Base-by-base conservation (phyloP, 1,139 yeast genomes). In the Torulaspora globosa region DNA sequence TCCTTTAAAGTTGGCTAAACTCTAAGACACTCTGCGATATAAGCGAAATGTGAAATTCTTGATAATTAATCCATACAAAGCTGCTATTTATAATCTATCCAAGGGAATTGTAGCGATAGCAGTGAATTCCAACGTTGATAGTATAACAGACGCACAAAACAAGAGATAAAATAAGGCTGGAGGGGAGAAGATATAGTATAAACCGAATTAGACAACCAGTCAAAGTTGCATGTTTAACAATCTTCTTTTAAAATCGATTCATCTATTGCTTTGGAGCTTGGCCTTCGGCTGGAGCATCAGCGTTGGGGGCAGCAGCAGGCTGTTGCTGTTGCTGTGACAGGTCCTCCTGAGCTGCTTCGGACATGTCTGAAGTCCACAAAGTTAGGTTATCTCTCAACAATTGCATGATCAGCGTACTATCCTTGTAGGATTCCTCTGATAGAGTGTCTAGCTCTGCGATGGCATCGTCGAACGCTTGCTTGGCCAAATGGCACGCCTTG, bases 401-500 rank as follows among this genome's bases (percentile, higher is more conserved):
- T 80, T 92, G 97, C 97, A 92, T 92, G 69, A 92, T 92, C 71
- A 92, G 81, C 60, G 97, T 90, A 55, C 97, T 89, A 72, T 92
- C 98, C 75, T 90, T 90, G 81, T 90, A 90, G 57, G 96, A 87
- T 74, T 92, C 97, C 76, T 92, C 97, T 43, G 96, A 86, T 67
- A 92, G 79, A 58, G 97, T 87, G 75, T 92, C 97, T 70, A 92
- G 82, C 75, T 92, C 98, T 59, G 97, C 96, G 70, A 92, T 95
- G 55, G 98, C 98, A 68, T 92, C 98, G 70, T 92, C 97, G 63
- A 92, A 92, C 43, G 98, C 97, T 76, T 90, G 96, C 73, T 92
- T 92, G 62, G 98, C 98, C 72, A 92, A 79, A 69, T 89, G 96
- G 70, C 98, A 92, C 59, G 98, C 98, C 70, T 95, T 88, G 71